These are phyloP conservation scores for Cryptosporidium sp. DNA, from an alignment of 169 alveolate genomes.

Conservation along the genomic window DNA sequence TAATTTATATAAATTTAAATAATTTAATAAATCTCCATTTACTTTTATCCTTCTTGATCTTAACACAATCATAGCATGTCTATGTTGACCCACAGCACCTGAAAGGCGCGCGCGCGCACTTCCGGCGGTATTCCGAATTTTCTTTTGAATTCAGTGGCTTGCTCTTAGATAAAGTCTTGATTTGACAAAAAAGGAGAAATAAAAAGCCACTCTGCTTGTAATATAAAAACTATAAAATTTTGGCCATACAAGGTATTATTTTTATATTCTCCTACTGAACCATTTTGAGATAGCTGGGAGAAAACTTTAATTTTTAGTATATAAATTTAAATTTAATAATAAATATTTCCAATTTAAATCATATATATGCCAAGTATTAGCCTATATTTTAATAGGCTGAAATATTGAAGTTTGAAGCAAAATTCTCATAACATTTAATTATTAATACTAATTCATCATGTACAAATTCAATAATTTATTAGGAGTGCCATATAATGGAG, in stretches of 20 bases:
- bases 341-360: too few species aligned
- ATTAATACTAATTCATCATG: slow-evolving; percentile 3
- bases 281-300: not conserved
- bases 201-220: not conserved
- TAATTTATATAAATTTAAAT: not conserved
- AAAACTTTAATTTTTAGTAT: too few species aligned
- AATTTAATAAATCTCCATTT: not conserved
- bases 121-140: not conserved
- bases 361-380: not conserved
- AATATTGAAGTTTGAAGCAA: not conserved
- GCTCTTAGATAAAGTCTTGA: not conserved
- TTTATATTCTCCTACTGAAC: not conserved
- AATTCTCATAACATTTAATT: not conserved
- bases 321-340: too few species aligned
- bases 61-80: slow-evolving; percentile 20
- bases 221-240: too few species aligned
- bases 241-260: not conserved
- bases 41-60: not conserved
- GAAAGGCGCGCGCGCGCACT: slow-evolving; percentile 22
- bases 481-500: slow-evolving; percentile 70
- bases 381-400: not conserved
- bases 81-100: slow-evolving; percentile 59
- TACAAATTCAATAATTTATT: slow-evolving; percentile 58
- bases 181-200: not conserved
- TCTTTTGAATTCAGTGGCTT: not conserved